Conservation (phyloP, 768 basidiomycete genomes). For the Trametes maxima region DNA sequence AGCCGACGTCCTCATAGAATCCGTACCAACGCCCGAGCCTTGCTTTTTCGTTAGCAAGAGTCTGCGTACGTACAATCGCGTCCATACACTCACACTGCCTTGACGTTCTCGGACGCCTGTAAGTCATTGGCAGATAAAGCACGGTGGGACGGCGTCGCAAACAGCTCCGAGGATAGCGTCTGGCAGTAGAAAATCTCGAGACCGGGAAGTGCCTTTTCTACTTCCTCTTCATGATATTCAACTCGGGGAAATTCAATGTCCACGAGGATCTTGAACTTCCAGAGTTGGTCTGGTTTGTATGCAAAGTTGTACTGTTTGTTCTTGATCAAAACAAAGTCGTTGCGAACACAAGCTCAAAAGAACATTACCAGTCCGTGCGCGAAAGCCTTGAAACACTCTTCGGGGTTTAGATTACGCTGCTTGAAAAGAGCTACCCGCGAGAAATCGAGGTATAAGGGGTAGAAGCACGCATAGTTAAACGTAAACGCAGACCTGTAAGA, state of each 20-base stretch:
- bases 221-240: not conserved
- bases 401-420: not conserved
- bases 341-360: not conserved
- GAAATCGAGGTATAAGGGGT: not conserved
- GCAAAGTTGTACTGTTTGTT: not conserved
- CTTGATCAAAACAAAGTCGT: not conserved
- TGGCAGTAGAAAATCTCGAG: not conserved
- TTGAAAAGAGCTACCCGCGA: not conserved
- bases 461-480: not conserved
- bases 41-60: not conserved
- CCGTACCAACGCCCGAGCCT: not conserved
- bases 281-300: not conserved
- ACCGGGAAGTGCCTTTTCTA: not conserved
- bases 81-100: not conserved
- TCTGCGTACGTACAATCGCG: not conserved
- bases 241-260: not conserved
- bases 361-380: not conserved
- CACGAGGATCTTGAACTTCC: not conserved
- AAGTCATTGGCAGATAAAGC: no score
- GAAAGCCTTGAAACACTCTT: not conserved
- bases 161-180: not conserved
- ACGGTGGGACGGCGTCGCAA: no score
- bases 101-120: not conserved
- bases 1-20: not conserved
- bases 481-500: not conserved